Percentiles rank a stretch among this genome's conserved stretches.
Evolutionary conservation across 2,329 filamentous ascomycete genomes (phyloP).

Genomic region (Fonsecaea erecta): DNA sequence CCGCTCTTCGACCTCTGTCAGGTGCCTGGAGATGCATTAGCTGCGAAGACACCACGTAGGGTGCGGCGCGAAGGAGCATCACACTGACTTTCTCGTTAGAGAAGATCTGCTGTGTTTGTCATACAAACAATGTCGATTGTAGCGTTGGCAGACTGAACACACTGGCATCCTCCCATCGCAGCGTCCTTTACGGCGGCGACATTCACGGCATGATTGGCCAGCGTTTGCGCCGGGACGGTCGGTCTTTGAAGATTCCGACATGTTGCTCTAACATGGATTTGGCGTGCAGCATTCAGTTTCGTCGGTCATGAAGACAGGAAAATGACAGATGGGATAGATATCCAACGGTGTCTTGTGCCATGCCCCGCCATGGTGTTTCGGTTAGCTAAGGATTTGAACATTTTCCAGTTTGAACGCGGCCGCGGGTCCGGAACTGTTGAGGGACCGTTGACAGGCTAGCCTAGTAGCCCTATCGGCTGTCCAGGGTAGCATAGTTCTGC

Average conservation of each 20-base stretch:
- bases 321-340: background rate
- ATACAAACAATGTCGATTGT: constrained; percentile 35
- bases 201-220: constrained; percentile 33
- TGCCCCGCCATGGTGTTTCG: background rate
- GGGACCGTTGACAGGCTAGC: background rate
- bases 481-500: background rate
- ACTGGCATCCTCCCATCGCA: constrained; percentile 33
- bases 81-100: constrained; percentile 31
- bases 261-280: background rate
- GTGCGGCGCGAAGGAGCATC: background rate
- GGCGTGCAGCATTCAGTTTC: background rate
- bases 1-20: constrained; percentile 34
- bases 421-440: background rate
- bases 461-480: background rate
- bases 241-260: constrained; percentile 22
- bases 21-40: constrained; percentile 23
- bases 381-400: background rate
- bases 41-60: background rate
- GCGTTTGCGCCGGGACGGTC: constrained; percentile 22
- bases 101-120: constrained; percentile 35
- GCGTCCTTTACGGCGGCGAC: constrained; percentile 30
- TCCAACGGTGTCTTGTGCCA: background rate
- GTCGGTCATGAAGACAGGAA: background rate
- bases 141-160: constrained; percentile 34
- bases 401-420: constrained; percentile 1